Percentiles rank a stretch among this genome's conserved stretches.
Evolutionary conservation across 345 rosid genomes (phyloP).

Genomic region (Citrus reticulata): DNA sequence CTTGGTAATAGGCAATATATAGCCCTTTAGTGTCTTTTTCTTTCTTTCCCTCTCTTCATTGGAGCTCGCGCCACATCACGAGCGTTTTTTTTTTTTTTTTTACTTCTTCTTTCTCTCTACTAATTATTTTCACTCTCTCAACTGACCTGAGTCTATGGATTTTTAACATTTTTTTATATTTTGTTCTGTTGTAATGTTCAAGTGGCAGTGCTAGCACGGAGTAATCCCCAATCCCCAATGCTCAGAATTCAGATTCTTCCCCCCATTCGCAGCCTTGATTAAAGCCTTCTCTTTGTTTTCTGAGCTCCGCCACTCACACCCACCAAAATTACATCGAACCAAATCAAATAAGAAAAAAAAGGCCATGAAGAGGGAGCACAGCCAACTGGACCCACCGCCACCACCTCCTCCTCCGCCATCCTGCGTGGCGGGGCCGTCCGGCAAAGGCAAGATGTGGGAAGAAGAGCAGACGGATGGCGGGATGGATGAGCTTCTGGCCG

Average conservation of each 20-base stretch:
- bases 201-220: constrained; percentile 26
- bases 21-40: background rate
- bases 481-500: constrained; percentile 76
- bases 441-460: constrained; percentile 51
- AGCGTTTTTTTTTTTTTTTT: constrained; percentile 16
- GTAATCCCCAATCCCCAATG: constrained; percentile 29
- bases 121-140: background rate
- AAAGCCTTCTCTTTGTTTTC: constrained; percentile 3
- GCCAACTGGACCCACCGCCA: constrained; percentile 30
- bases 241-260: constrained; percentile 47
- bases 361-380: constrained; percentile 51
- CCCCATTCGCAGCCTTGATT: constrained; percentile 17
- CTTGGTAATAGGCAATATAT: background rate
- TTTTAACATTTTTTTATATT: background rate
- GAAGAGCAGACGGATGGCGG: constrained; percentile 40
- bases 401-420: constrained; percentile 2
- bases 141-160: background rate
- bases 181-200: constrained; percentile 23
- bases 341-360: background rate
- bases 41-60: constrained; percentile 20
- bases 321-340: constrained; percentile 7
- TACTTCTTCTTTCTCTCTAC: too few relatives aligned
- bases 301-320: constrained; percentile 9
- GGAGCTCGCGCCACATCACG: constrained; percentile 56
- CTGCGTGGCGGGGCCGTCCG: background rate